Percentiles rank a stretch among this genome's conserved stretches.
phyloP scores from a whole-genome alignment of 176 grass and related monocot genomes.

The Rhynchospora breviuscula region DNA sequence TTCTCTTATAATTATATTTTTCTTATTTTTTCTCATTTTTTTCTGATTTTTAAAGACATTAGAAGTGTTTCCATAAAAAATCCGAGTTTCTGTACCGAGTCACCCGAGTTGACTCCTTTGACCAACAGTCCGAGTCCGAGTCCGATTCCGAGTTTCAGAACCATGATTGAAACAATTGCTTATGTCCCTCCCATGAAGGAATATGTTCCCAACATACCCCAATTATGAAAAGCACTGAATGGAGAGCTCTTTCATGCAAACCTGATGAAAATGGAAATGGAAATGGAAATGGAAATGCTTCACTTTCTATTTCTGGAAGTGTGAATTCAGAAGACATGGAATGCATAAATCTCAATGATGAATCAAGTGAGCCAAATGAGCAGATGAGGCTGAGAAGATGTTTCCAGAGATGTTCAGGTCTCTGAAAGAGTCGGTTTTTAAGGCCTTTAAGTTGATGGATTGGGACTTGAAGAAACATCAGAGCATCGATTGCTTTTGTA shows the following conservation, averaged over 20 bases:
- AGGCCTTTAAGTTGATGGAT: slow-evolving; percentile 95
- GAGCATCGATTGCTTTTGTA: slow-evolving; percentile 95
- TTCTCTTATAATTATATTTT: no score
- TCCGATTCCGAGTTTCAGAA: no score
- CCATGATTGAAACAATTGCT: no score
- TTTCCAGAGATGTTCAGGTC: slow-evolving; percentile 80
- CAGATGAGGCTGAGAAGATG: slow-evolving; percentile 43
- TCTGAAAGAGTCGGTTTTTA: slow-evolving; percentile 80
- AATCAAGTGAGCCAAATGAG: slow-evolving; percentile 48
- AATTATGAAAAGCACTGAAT: no score
- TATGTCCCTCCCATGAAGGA: no score
- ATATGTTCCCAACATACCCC: no score
- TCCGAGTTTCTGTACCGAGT: no score
- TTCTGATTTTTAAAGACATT: no score
- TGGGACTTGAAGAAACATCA: slow-evolving; percentile 83
- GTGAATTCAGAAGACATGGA: slow-evolving; percentile 67
- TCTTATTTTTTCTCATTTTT: no score
- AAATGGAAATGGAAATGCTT: slow-evolving; percentile 41
- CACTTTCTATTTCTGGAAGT: slow-evolving; percentile 49
- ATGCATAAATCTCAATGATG: slow-evolving; percentile 59
- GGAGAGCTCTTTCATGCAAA: slow-evolving; percentile 36
- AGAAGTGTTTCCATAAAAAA: no score
- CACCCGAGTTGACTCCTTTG: no score
- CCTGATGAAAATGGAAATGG: slow-evolving; percentile 25
- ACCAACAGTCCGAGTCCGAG: no score